Evolutionary conservation across 176 grass and related monocot genomes (phyloP).

Genomic region (Triticum turgidum): DNA sequence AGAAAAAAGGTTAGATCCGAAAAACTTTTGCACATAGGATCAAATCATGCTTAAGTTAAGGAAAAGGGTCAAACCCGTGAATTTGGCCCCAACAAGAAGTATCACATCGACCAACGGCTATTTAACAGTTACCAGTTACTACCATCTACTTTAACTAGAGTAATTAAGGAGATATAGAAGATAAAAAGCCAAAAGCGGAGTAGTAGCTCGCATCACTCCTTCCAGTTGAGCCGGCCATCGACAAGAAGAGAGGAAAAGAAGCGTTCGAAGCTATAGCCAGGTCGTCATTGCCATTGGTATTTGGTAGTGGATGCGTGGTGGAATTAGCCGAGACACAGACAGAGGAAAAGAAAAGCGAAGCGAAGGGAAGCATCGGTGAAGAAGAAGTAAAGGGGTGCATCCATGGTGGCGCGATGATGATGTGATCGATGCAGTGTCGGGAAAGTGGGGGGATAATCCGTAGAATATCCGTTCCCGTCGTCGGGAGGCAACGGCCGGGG

Average conservation of each 20-base stretch:
- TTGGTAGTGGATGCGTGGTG: neutral
- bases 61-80: too few species aligned
- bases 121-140: too few species aligned
- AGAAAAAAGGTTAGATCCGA: too few species aligned
- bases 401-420: neutral
- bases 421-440: neutral
- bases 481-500: neutral
- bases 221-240: too few species aligned
- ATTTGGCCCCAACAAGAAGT: too few species aligned
- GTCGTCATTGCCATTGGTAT: neutral
- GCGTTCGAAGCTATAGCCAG: too few species aligned
- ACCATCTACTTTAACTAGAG: neutral
- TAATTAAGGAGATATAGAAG: neutral
- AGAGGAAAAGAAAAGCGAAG: neutral
- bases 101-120: too few species aligned
- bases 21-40: too few species aligned
- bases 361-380: neutral
- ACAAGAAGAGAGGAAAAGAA: too few species aligned
- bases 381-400: neutral
- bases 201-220: too few species aligned
- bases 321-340: neutral
- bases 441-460: slow-evolving; percentile 16
- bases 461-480: neutral
- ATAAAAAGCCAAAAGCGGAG: neutral
- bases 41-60: too few species aligned